These are phyloP conservation scores for Neurospora sp. DNA, from an alignment of 495 filamentous ascomycete species.

Conservation along the genomic window DNA sequence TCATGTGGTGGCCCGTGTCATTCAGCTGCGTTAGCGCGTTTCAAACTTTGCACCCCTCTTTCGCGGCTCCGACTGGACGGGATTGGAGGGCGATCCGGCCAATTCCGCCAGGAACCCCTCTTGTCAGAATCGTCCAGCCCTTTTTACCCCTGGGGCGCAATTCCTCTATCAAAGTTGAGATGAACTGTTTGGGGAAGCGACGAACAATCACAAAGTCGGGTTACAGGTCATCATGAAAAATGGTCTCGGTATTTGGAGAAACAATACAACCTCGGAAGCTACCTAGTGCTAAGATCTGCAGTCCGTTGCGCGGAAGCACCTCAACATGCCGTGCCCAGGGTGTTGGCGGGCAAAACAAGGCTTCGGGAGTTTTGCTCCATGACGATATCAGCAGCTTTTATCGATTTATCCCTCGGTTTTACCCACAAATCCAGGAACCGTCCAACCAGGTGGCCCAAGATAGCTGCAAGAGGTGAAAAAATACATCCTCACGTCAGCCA, in stretches of 20 bases:
- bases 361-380: neutral
- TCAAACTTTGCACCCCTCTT: neutral
- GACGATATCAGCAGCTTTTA: neutral
- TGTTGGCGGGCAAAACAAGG: neutral
- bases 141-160: neutral
- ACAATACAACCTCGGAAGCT: neutral
- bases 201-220: neutral
- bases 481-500: neutral
- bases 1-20: neutral
- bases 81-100: neutral
- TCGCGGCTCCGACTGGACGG: neutral
- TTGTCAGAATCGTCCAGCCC: neutral
- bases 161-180: neutral
- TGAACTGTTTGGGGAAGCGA: neutral
- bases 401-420: neutral
- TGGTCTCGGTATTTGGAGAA: neutral
- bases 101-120: neutral
- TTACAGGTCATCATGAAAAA: neutral
- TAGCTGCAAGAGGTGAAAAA: neutral
- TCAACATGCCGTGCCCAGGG: neutral
- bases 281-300: neutral
- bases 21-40: neutral
- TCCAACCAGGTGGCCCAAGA: neutral
- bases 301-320: neutral
- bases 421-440: neutral